Evolutionary conservation across 192 early-diverging fungal species (phyloP), one percentile per base, ranked within the genome.

Genomic region (Umbelopsis vinacea): DNA sequence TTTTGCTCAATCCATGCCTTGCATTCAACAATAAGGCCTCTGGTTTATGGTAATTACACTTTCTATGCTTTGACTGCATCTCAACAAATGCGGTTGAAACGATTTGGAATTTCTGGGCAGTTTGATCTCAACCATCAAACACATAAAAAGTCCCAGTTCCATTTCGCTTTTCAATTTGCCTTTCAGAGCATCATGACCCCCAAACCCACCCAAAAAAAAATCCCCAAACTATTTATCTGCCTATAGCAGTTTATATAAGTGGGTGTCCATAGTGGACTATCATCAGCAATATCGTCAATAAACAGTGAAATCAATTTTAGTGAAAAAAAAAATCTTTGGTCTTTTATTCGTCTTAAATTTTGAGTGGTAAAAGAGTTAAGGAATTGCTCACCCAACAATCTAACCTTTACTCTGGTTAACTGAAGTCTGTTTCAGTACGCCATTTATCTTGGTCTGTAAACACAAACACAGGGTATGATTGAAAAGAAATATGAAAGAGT

Each of bases 41-140:
- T 14, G 26, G 26, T 23, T n/a, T 2, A 17, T 63, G 57, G 57
- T 37, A 37, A 63, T 6, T 37, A 37, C 33, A 37, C 14, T 37
- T 38, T 37, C n/a, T 33, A 19, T 63, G 26, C 19, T 63, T 63
- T 63, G 57, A 63, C 57, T 63, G 57, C 57, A 63, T 63, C 57
- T 63, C 57, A 63, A 63, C 57, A 63, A 63, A 63, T 63, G 57
- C 57, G 57, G 57, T 63, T 63, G 57, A 63, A 63, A 63, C 57
- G 33, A 63, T 29, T 37, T 35, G 57, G 57, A 63, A 63, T 29
- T 63, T 37, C n/a, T 63, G 57, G 57, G 57, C 57, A 63, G 26
- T 63, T 35, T 63, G 57, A 63, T 63, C 57, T 63, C 57, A 63
- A 63, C 57, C 24, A 63, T 63, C 57, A 63, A 35, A 63, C 26